Percentiles rank a stretch among this genome's conserved stretches.
Evolutionary conservation across 1,284 basidiomycete genomes (phyloP).

Genomic region (Earliella scabrosa): DNA sequence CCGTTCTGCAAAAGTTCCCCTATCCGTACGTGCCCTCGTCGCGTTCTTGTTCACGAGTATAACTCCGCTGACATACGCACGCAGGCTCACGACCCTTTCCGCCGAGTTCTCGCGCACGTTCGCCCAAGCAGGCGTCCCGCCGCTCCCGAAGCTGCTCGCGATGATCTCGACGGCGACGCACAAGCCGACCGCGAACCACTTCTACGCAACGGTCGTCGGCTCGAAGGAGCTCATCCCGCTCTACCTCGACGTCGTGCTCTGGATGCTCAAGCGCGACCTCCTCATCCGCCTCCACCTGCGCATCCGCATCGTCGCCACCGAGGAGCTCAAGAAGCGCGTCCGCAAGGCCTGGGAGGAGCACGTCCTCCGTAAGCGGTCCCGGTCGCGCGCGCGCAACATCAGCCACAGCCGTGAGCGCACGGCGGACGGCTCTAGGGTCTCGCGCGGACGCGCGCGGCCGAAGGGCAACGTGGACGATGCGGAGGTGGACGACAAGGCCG

Average conservation of each 20-base stretch:
- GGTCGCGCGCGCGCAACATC: conserved; percentile 25
- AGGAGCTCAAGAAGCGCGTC: conserved; percentile 74
- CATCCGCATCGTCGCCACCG: conserved; percentile 82
- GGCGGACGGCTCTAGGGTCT: conserved; percentile 36
- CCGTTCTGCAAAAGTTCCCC: conserved; percentile 69
- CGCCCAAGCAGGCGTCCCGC: conserved; percentile 67
- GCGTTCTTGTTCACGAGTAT: no score
- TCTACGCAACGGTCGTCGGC: conserved; percentile 78
- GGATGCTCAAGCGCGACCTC: conserved; percentile 90
- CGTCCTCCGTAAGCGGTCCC: conserved; percentile 38
- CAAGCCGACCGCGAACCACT: conserved; percentile 64
- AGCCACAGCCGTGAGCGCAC: not conserved
- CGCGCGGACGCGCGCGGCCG: conserved; percentile 30
- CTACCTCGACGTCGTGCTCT: conserved; percentile 87
- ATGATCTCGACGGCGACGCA: conserved; percentile 71
- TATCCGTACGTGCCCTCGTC: conserved; percentile 56
- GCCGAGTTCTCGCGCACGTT: conserved; percentile 73
- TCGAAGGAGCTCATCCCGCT: conserved; percentile 68
- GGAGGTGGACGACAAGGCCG: conserved; percentile 38
- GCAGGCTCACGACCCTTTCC: conserved; percentile 66
- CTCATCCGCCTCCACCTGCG: conserved; percentile 87
- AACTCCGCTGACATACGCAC: no score
- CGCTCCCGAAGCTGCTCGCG: conserved; percentile 76
- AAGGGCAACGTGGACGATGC: conserved; percentile 27
- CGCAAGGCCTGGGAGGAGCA: conserved; percentile 47